Conservation (phyloP, 805 yeast species). For the Candida pseudoglaebosa region DNA sequence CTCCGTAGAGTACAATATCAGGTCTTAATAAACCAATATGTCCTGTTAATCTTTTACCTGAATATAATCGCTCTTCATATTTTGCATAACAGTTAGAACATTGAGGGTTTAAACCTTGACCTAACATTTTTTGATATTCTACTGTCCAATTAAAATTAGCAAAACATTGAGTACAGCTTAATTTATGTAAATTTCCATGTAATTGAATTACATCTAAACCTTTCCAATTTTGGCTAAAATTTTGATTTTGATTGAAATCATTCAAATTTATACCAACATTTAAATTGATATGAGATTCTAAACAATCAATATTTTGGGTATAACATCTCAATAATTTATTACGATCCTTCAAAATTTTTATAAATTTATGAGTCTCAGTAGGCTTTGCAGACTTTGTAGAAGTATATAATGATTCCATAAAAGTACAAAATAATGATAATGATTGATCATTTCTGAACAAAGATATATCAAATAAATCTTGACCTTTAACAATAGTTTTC, state of each 20-base stretch:
- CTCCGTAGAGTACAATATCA: slow-evolving; percentile 88
- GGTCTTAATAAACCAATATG: slow-evolving; percentile 79
- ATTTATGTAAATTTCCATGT: slow-evolving; percentile 80
- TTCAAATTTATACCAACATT: slow-evolving; percentile 48
- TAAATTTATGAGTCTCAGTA: slow-evolving; percentile 79
- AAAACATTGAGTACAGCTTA: slow-evolving; percentile 74
- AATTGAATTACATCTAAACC: slow-evolving; percentile 76
- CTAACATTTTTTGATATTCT: slow-evolving; percentile 42
- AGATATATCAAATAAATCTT: slow-evolving; percentile 86
- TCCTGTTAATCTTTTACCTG: slow-evolving; percentile 74
- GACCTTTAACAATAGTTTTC: slow-evolving; percentile 66
- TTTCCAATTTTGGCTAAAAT: slow-evolving; percentile 49
- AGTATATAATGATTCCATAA: slow-evolving; percentile 76
- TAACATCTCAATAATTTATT: slow-evolving; percentile 78
- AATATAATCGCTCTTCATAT: slow-evolving; percentile 50
- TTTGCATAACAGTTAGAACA: slow-evolving; percentile 66
- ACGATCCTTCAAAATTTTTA: slow-evolving; percentile 54
- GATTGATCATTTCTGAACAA: slow-evolving; percentile 67
- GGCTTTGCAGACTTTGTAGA: slow-evolving; percentile 67
- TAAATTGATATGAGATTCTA: slow-evolving; percentile 66
- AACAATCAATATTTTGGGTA: slow-evolving; percentile 92
- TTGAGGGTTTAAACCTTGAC: slow-evolving; percentile 67
- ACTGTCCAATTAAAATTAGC: slow-evolving; percentile 57
- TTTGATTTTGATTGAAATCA: slow-evolving; percentile 20
- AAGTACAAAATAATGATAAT: slow-evolving; percentile 72